Conservation (phyloP, 1,284 basidiomycete species). For the Tremellales sp. region DNA sequence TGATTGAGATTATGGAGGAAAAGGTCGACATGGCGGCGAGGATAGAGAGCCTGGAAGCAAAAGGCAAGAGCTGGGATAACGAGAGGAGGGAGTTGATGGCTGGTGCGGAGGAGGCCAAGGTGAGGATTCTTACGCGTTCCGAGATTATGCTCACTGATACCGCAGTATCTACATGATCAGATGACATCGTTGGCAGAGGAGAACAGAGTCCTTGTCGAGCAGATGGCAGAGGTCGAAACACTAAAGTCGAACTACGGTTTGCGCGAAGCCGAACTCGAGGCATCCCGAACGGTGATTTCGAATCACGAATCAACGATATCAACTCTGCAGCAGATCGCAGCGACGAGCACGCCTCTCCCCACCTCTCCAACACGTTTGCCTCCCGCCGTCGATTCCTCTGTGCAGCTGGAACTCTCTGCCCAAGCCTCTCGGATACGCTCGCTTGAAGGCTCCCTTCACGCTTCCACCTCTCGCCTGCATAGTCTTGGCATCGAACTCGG, state of each 20-base stretch:
- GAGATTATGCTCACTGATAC: not conserved
- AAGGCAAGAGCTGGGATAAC: slow-evolving; percentile 30
- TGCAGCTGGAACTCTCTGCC: slow-evolving; percentile 64
- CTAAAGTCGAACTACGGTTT: slow-evolving; percentile 9
- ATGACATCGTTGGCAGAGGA: slow-evolving; percentile 17
- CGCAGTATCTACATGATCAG: slow-evolving; percentile 14
- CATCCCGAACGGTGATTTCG: slow-evolving; percentile 2
- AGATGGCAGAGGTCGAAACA: slow-evolving; percentile 4
- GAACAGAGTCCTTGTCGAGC: slow-evolving; percentile 9
- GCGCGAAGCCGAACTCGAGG: slow-evolving; percentile 7
- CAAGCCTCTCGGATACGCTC: slow-evolving; percentile 70
- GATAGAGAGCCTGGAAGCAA: slow-evolving; percentile 31
- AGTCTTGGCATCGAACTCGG: slow-evolving; percentile 61
- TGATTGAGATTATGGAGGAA: slow-evolving; percentile 44
- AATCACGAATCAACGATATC: slow-evolving; percentile 7
- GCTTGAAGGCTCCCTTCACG: slow-evolving; percentile 67
- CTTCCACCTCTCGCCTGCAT: slow-evolving; percentile 66
- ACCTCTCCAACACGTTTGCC: not conserved
- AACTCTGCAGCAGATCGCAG: slow-evolving; percentile 1
- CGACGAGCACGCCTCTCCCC: not conserved
- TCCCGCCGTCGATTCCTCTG: not conserved
- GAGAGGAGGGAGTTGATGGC: slow-evolving; percentile 22
- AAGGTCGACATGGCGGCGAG: slow-evolving; percentile 37
- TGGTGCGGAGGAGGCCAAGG: slow-evolving; percentile 21
- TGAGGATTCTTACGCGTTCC: slow-evolving; percentile 6